Percentiles rank a stretch among this genome's conserved stretches.
Evolutionary conservation across 2,329 filamentous ascomycete species (phyloP).

Genomic region (Hymenoscyphus infarciens): DNA sequence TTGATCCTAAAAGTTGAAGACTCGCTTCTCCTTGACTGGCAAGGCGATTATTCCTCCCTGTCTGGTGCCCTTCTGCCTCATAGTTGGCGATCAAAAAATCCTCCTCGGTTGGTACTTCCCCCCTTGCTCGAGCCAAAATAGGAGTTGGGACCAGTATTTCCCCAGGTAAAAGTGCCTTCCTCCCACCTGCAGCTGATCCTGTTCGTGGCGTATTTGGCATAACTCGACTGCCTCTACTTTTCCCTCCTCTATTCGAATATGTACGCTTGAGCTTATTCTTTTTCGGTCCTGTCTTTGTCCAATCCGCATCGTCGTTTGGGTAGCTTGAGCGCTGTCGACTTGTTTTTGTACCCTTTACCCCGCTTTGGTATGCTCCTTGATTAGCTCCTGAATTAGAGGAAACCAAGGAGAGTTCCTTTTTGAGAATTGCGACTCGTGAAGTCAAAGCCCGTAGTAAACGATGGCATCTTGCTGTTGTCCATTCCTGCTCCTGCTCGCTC

Average conservation of each 20-base stretch:
- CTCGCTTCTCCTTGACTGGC: conserved; percentile 14
- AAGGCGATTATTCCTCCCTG: conserved; percentile 11
- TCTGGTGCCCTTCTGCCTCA: background rate
- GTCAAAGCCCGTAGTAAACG: conserved; percentile 42
- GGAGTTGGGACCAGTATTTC: conserved; percentile 35
- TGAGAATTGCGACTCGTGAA: conserved; percentile 41
- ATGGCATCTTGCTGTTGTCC: conserved; percentile 44
- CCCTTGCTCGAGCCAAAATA: conserved; percentile 31
- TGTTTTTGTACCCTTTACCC: background rate
- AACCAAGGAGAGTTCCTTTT: conserved; percentile 33
- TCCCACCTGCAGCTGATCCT: conserved; percentile 7
- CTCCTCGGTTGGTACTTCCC: conserved; percentile 9
- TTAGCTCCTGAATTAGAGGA: conserved; percentile 3
- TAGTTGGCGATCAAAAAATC: background rate
- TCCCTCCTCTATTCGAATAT: conserved; percentile 28
- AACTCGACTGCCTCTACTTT: conserved; percentile 6
- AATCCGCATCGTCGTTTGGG: conserved; percentile 23
- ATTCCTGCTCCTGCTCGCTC: conserved; percentile 28
- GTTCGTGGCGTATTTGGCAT: conserved; percentile 10
- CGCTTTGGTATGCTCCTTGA: background rate
- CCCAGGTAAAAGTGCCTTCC: conserved; percentile 25
- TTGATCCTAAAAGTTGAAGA: conserved; percentile 30
- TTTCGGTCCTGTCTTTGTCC: conserved; percentile 19
- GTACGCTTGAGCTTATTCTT: conserved; percentile 30
- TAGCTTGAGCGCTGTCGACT: background rate